Evolutionary conservation across 2,329 filamentous ascomycete species (phyloP), one percentile per base, ranked within the genome.

Genomic region (Penicillium sp.): DNA sequence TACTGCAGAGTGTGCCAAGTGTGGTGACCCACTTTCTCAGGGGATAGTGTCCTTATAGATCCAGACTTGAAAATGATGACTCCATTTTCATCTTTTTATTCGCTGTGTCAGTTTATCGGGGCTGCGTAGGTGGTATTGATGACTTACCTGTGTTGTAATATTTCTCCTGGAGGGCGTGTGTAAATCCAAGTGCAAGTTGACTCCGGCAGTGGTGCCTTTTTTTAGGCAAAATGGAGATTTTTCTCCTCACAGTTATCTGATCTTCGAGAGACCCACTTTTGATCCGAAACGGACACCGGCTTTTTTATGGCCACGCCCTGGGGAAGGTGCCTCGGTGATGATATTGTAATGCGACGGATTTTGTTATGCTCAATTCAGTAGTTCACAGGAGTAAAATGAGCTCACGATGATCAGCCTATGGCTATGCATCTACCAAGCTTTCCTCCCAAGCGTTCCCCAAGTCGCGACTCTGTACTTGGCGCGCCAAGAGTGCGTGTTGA

Each of bases 401-500:
- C 35, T 11, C 2, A 1, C 10, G 4, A 35, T 3, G 1, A 35
- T 22, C 30, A 13, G 0, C 14, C 6, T n/a, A 2, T 51, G 28
- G n/a, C 28, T 22, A 14, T 13, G 5, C 30, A 22, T 22, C 16
- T 22, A 51, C n/a, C 10, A 51, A 33, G 48, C 48, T 51, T 49
- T 35, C 30, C 8, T 51, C n/a, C n/a, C 30, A 22, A 42, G 38
- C 38, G 16, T 42, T 33, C 14, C n/a, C 2, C 16, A 54, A 16
- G 19, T 51, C 22, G 40, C 30, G 35, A 26, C 51, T n/a, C 13
- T 7, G n/a, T 28, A 16, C 19, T 28, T 28, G 35, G 25, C 22
- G 51, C 51, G 51, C 51, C 35, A 53, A 42, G 25, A 42, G 51
- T 53, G 37, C 49, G 26, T 37, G n/a, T 19, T 52, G 60, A 65